These are phyloP conservation scores for Quercus cerris DNA, from an alignment of 306 rosid genomes.

Conservation along the genomic window DNA sequence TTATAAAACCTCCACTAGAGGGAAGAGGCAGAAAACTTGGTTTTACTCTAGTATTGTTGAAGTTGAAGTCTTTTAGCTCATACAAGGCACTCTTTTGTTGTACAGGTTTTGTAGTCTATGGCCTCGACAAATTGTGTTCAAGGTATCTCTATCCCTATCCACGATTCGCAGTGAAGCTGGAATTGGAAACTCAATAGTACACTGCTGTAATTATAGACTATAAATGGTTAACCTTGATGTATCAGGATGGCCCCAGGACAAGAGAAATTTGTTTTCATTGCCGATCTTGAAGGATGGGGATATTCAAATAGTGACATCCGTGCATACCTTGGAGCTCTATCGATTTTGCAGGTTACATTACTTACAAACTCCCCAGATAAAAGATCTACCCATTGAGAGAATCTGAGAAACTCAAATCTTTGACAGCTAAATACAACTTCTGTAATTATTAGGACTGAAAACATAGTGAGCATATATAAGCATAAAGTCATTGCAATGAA, in stretches of 20 bases:
- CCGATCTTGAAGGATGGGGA: slow-evolving; percentile 64
- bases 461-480: not conserved
- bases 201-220: not conserved
- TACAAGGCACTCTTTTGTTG: not conserved
- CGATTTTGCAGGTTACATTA: slow-evolving; percentile 51
- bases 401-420: not conserved
- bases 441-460: not conserved
- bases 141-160: slow-evolving; percentile 33
- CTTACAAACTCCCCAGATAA: not conserved
- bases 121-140: slow-evolving; percentile 44
- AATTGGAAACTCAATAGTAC: not conserved
- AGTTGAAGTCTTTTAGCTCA: not conserved
- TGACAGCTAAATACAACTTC: not conserved
- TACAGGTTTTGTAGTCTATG: slow-evolving; percentile 47
- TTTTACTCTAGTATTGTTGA: not conserved
- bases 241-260: slow-evolving; percentile 53
- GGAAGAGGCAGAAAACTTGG: too few relatives aligned
- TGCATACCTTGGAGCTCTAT: slow-evolving; percentile 43
- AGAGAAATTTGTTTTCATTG: slow-evolving; percentile 50
- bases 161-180: not conserved
- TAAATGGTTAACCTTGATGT: slow-evolving; percentile 11
- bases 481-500: not conserved
- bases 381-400: not conserved
- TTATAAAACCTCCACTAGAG: too few relatives aligned
- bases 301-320: slow-evolving; percentile 59